phyloP scores from a whole-genome alignment of 805 yeast genomes.

The Cyberlindnera veronae region DNA sequence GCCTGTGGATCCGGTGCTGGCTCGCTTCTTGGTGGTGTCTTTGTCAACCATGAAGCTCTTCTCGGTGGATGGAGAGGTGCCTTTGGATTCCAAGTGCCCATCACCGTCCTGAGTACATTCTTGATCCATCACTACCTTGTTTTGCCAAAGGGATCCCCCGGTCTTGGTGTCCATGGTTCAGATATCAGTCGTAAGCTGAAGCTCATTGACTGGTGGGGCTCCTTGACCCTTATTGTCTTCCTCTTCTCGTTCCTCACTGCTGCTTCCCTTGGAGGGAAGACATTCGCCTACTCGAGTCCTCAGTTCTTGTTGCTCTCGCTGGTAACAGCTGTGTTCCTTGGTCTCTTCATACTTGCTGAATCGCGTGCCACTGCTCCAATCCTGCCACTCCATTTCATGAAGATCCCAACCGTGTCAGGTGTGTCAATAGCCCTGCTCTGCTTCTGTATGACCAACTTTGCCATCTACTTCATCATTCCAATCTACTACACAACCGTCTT shows the following conservation, averaged over 20 bases:
- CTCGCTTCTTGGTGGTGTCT: slow-evolving; percentile 58
- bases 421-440: slow-evolving; percentile 65
- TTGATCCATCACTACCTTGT: slow-evolving; percentile 34
- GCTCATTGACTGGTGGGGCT: slow-evolving; percentile 54
- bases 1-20: slow-evolving; percentile 77
- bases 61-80: slow-evolving; percentile 49
- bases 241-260: slow-evolving; percentile 45
- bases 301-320: slow-evolving; percentile 31
- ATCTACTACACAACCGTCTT: slow-evolving; percentile 56
- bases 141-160: slow-evolving; percentile 51
- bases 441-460: slow-evolving; percentile 36
- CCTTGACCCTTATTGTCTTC: slow-evolving; percentile 41
- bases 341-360: slow-evolving; percentile 42
- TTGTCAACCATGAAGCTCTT: slow-evolving; percentile 33
- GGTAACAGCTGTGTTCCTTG: slow-evolving; percentile 35
- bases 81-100: slow-evolving; percentile 50
- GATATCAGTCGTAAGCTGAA: slow-evolving; percentile 45
- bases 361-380: slow-evolving; percentile 51
- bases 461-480: slow-evolving; percentile 55
- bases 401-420: slow-evolving; percentile 56
- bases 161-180: slow-evolving; percentile 44
- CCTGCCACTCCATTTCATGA: slow-evolving; percentile 54
- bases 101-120: slow-evolving; percentile 43
- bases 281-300: slow-evolving; percentile 37
- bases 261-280: slow-evolving; percentile 52